These are phyloP conservation scores for Petrea volubilis DNA, from an alignment of 257 asterid genomes.

Conservation along the genomic window DNA sequence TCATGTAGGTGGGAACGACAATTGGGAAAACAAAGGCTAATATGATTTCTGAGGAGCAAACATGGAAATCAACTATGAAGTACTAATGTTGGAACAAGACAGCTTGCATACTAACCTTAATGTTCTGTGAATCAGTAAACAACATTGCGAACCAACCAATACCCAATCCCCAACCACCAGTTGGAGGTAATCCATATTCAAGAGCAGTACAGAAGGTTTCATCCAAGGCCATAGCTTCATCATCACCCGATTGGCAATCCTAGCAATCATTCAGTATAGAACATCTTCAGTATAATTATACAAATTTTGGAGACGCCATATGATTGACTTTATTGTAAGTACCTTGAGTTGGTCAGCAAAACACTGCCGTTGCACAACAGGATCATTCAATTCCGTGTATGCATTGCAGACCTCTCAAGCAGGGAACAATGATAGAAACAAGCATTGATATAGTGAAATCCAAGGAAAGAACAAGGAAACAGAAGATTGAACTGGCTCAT, in stretches of 20 bases:
- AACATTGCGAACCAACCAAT: slow-evolving; percentile 83
- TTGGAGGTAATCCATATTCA: slow-evolving; percentile 94
- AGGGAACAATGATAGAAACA: background rate
- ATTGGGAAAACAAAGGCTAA: background rate
- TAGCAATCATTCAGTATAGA: too few species aligned
- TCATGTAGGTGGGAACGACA: background rate
- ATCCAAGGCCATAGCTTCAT: slow-evolving; percentile 97
- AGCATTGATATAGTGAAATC: too few species aligned
- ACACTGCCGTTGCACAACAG: slow-evolving; percentile 93
- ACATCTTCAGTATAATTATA: too few species aligned
- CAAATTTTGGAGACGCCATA: background rate
- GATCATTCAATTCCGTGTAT: slow-evolving; percentile 93
- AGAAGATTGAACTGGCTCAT: too few species aligned
- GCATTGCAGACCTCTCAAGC: slow-evolving; percentile 79
- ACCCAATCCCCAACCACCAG: slow-evolving; percentile 98
- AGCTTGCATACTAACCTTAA: too few species aligned
- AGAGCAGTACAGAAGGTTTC: slow-evolving; percentile 87
- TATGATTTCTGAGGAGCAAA: background rate
- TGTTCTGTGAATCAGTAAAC: slow-evolving; percentile 91
- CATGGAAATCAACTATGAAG: background rate
- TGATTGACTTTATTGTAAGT: background rate
- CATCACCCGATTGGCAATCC: slow-evolving; percentile 98
- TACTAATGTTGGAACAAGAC: too few species aligned
- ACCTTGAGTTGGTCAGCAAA: slow-evolving; percentile 97
- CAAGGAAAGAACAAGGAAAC: too few species aligned